These are phyloP conservation scores for Decorospora gaudefroyi DNA, from an alignment of 2,329 filamentous ascomycete species.

Conservation along the genomic window DNA sequence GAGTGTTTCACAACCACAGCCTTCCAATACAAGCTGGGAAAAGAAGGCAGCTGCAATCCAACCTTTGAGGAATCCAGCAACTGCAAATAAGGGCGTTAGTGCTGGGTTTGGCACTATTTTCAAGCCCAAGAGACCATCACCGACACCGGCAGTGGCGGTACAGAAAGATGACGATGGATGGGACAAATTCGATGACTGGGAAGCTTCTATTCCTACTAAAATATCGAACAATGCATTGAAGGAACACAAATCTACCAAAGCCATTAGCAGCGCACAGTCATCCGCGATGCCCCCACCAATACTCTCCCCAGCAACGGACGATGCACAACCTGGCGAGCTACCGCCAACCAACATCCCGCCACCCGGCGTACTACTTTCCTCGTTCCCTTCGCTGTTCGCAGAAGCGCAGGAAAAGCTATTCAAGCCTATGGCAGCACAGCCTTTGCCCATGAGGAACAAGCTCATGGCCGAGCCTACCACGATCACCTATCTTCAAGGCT, in stretches of 20 bases:
- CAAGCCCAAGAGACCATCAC: slow-evolving; percentile 9
- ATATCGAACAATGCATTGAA: slow-evolving; percentile 10
- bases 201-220: slow-evolving; percentile 40
- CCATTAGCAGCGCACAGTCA: neutral
- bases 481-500: slow-evolving; percentile 65
- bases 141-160: slow-evolving; percentile 6
- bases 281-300: slow-evolving; percentile 21
- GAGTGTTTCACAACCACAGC: slow-evolving; percentile 27
- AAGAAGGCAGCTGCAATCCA: neutral
- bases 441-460: slow-evolving; percentile 62
- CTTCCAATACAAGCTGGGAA: slow-evolving; percentile 5
- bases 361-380: slow-evolving; percentile 76
- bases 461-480: slow-evolving; percentile 67
- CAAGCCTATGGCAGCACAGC: slow-evolving; percentile 64
- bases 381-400: slow-evolving; percentile 73
- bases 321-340: slow-evolving; percentile 37
- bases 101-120: slow-evolving; percentile 22
- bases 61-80: neutral
- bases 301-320: slow-evolving; percentile 26
- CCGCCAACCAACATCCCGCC: slow-evolving; percentile 89
- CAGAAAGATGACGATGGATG: slow-evolving; percentile 46
- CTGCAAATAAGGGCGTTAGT: slow-evolving; percentile 15
- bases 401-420: slow-evolving; percentile 68
- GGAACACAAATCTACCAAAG: slow-evolving; percentile 8
- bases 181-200: slow-evolving; percentile 55